Percentiles rank a stretch among this genome's conserved stretches.
These are phyloP conservation scores for Tricholoma saponaceum DNA, from an alignment of 768 basidiomycete genomes.

Conservation along the genomic window DNA sequence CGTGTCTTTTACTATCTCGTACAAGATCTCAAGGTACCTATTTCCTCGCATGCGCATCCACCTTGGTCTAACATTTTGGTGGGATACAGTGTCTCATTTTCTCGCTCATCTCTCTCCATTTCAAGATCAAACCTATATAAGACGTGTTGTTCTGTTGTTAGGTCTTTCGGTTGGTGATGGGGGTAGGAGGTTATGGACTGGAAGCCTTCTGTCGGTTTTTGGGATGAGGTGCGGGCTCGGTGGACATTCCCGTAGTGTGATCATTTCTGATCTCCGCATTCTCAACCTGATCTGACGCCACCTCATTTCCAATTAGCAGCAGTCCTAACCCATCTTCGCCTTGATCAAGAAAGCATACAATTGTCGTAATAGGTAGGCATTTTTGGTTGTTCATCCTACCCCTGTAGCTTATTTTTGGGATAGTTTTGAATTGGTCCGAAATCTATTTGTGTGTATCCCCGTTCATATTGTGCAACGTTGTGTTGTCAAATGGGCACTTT, in stretches of 20 bases:
- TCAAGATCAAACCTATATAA: constrained; percentile 99
- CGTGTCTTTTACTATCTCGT: constrained; percentile 98
- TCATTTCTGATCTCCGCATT: background rate
- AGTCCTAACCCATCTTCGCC: constrained; percentile 5
- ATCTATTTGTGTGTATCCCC: background rate
- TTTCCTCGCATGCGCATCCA: background rate
- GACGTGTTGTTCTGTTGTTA: constrained; percentile 4
- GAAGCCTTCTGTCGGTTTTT: constrained; percentile 1
- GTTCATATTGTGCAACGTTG: background rate
- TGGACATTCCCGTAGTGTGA: constrained; percentile 6
- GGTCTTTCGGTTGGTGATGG: constrained; percentile 13
- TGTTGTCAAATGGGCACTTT: background rate
- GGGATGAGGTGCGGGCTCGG: constrained; percentile 6
- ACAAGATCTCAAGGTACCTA: constrained; percentile 87
- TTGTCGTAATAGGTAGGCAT: constrained; percentile 29
- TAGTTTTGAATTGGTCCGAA: background rate
- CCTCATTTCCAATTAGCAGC: constrained; percentile 1
- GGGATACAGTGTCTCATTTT: constrained; percentile 85
- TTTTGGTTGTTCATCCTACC: background rate
- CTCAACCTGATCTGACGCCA: constrained; percentile 4
- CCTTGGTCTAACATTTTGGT: background rate
- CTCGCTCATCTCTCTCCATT: constrained; percentile 96
- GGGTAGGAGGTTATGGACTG: background rate
- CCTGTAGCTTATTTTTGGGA: background rate
- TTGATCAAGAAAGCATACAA: constrained; percentile 41